Evolutionary conservation across 2,329 filamentous ascomycete genomes (phyloP), one percentile per base, ranked within the genome.

Genomic region (Colletotrichum lini): DNA sequence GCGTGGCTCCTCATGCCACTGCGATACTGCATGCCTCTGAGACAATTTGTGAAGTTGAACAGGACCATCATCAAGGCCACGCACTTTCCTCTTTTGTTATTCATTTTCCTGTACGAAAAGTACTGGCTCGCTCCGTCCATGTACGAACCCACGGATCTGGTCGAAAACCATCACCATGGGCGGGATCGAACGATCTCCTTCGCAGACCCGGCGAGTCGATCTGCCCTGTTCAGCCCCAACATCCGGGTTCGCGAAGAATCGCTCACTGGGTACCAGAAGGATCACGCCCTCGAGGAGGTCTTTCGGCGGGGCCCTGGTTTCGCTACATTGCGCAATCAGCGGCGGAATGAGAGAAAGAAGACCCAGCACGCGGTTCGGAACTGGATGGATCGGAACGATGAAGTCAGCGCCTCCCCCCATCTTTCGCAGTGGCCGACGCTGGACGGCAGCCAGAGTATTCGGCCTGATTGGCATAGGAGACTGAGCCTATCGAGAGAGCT

Each of bases 61-160:
- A 90, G 96, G n/a, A 92, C 90, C 0, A 90, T 97, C 72, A 98
- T 98, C 85, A 98, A 98, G 79, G 82, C 92, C 52, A 98, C 95
- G 0, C 96, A 98, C 80, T 92, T 96, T 73, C 95, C 96, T 0
- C 88, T 98, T 2, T 83, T 98, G 1, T 95, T 97, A 78, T 87
- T 89, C 68, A 97, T 98, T 67, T 98, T 93, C 77, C 76, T 93
- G 23, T 98, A 98, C 79, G 96, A 98, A 81, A 93, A 91, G 70
- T 86, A 93, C 47, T 89, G 96, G 76, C 85, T 98, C 38, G 91
- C 94, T 3, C 87, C 91, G 1, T 89, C 89, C 2, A 90, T 95
- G 72, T 95, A 95, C 74, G 94, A 96, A 70, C 93, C 94, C 0
- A 95, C 92, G 3, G 95, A 98, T 79, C 84, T 98, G 23, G 89